Base-by-base conservation (phyloP, 2,329 filamentous ascomycete genomes). In the Aspergillus amoenus region DNA sequence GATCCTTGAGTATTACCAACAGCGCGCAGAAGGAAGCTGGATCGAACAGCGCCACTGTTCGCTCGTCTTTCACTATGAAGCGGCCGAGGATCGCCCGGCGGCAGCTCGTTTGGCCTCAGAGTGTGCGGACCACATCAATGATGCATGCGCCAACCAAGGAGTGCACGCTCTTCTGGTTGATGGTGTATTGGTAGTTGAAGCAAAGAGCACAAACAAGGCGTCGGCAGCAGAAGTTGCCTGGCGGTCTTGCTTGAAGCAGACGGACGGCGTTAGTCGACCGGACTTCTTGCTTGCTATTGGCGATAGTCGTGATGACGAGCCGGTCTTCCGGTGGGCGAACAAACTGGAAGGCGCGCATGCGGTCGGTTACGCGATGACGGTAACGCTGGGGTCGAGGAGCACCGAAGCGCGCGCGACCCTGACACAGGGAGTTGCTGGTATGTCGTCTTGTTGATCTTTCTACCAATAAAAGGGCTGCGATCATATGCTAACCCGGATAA, bases 271-370 rank as follows among this genome's bases (percentile, higher is more conserved):
- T 15, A 71, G 81, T 1, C 68, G 65, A 0, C 84, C 91, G 0
- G 91, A 97, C 70, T 97, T 97, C 73, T 76, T 97, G 56, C 86
- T 97, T 78, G 90, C 96, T 6, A 85, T 93, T 34, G 93, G 93
- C 39, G 93, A 97, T 68, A 91, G 93, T 42, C 87, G 93, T 32
- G 93, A 97, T 65, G 94, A 97, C 64, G 93, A 97, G 70, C 89
- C 91, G 65, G 89, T 96, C 18, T 97, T 96, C 78, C 88, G 88
- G 61, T 97, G 94, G 93, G 94, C 93, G 17, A 96, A 97, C 75
- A 81, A 85, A 48, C 78, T 96, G 11, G 81, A 81, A 21, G 80
- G 82, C 3, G 76, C 82, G 8, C 81, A 82, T 17, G 76, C 77
- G 2, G 81, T 92, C 43, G 76, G 86, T 49, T 82, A 91, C 55